Evolutionary conservation across 2,329 filamentous ascomycete species (phyloP), one percentile per base, ranked within the genome.

Genomic region (Claviceps sorghi): DNA sequence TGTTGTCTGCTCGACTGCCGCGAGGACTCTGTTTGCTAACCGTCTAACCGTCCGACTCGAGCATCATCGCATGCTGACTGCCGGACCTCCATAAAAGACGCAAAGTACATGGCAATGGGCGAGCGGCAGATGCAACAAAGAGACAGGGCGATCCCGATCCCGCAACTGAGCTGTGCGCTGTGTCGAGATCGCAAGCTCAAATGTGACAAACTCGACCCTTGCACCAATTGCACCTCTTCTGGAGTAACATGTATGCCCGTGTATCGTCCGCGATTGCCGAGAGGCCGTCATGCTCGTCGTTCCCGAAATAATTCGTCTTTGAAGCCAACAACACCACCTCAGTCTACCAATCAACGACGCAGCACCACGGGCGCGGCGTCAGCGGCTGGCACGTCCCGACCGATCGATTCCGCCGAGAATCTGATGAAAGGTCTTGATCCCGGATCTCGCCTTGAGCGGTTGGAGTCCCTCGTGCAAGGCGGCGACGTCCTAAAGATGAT

Each of bases 131-230:
- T 9, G 15, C 51, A 49, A 48, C 36, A 29, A 32, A 53, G 30
- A 34, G 49, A 51, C 34, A 47, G 52, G 48, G 21, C 52, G 13
- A 44, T 51, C 17, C 52, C 52, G 13, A 44, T 53, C 17, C 52
- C 56, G 10, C 54, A 57, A 42, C 53, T 57, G 5, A 56, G 51
- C 45, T 57, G 56, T 22, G 53, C 52, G 36, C 44, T 56, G 7
- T 57, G 56, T 47, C 53, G 54, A 21, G 56, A 58, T 26, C 56
- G 58, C 50, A 60, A 60, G 52, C 51, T 59, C 45, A 58, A 56
- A 44, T 60, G 58, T 46, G 56, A 60, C 49, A 60, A 59, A 34
- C 56, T 58, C 47, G 53, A 53, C 19, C 58, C 58, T 17, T 60
- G 57, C 50, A 54, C 58, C 9, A 58, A 58, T 36, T 59, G 57